Evolutionary conservation across 2,329 filamentous ascomycete genomes (phyloP).

Genomic region (Sporothrix mexicana): DNA sequence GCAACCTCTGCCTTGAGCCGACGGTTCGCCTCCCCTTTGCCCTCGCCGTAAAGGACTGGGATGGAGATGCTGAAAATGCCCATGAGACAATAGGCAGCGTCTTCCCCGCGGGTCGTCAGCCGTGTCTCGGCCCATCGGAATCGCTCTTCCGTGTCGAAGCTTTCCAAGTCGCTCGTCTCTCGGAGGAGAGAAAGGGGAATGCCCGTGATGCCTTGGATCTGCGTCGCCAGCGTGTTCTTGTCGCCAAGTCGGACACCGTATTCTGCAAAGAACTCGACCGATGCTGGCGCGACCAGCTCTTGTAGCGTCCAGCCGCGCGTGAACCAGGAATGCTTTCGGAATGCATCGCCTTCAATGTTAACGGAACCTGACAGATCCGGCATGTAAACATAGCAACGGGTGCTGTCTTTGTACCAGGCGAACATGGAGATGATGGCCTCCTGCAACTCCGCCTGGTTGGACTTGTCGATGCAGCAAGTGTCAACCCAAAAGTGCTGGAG

Average conservation of each 20-base stretch:
- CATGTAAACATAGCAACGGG: slow-evolving; percentile 33
- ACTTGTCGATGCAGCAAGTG: slow-evolving; percentile 36
- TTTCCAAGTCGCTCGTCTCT: slow-evolving; percentile 31
- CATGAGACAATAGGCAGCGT: slow-evolving; percentile 38
- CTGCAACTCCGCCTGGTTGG: slow-evolving; percentile 25
- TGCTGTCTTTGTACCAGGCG: slow-evolving; percentile 31
- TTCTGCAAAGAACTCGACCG: slow-evolving; percentile 42
- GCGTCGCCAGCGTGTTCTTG: slow-evolving; percentile 39
- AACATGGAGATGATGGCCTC: slow-evolving; percentile 36
- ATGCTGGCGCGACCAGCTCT: slow-evolving; percentile 40
- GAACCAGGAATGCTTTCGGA: slow-evolving; percentile 33
- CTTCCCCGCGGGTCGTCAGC: slow-evolving; percentile 35
- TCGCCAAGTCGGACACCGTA: slow-evolving; percentile 39
- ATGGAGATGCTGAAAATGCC: slow-evolving; percentile 38
- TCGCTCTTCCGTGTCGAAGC: slow-evolving; percentile 39
- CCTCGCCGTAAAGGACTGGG: slow-evolving; percentile 38
- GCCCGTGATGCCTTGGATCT: slow-evolving; percentile 40
- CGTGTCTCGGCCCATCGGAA: slow-evolving; percentile 37
- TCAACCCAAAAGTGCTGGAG: slow-evolving; percentile 34
- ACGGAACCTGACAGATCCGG: slow-evolving; percentile 14
- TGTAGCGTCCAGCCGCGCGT: slow-evolving; percentile 38
- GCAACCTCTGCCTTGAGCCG: slow-evolving; percentile 35
- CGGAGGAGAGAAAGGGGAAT: slow-evolving; percentile 38
- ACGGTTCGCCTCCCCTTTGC: slow-evolving; percentile 17
- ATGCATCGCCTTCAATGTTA: neutral